phyloP scores from a whole-genome alignment of 441 rosid genomes.

The Brassica balearica region DNA sequence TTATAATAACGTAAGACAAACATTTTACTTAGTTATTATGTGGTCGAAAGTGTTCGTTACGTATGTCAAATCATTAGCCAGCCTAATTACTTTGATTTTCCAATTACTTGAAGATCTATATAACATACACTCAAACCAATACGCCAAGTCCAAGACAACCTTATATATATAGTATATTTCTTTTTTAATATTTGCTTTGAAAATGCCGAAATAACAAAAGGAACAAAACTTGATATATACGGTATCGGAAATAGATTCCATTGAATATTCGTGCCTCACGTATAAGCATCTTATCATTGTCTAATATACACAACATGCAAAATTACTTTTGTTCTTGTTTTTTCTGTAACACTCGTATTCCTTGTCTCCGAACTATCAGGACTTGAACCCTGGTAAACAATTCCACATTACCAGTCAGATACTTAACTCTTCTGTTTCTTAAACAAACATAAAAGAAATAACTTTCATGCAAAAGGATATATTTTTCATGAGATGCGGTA shows the following conservation, averaged over 20 bases:
- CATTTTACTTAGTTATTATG: neutral
- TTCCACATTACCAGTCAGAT: no score
- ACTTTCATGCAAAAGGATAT: no score
- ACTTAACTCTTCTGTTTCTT: no score
- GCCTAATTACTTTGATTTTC: conserved; percentile 17
- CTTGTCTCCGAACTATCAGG: no score
- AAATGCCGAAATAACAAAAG: neutral
- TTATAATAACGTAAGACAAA: conserved; percentile 21
- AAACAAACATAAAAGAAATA: no score
- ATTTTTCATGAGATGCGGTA: no score
- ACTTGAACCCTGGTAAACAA: no score
- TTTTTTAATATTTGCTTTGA: neutral
- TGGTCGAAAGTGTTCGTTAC: conserved; percentile 23
- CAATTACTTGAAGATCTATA: conserved; percentile 29
- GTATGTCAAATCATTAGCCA: conserved; percentile 19
- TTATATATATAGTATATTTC: no score
- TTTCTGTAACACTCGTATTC: no score
- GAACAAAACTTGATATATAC: neutral
- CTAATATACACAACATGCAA: neutral
- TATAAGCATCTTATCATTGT: neutral
- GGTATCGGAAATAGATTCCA: conserved; percentile 1
- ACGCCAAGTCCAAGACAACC: conserved; percentile 34
- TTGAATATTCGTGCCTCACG: neutral
- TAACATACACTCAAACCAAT: conserved; percentile 14
- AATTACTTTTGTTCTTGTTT: no score